Evolutionary conservation across 2,329 filamentous ascomycete genomes (phyloP), one percentile per base, ranked within the genome.

Genomic region (Fusarium domesticum): DNA sequence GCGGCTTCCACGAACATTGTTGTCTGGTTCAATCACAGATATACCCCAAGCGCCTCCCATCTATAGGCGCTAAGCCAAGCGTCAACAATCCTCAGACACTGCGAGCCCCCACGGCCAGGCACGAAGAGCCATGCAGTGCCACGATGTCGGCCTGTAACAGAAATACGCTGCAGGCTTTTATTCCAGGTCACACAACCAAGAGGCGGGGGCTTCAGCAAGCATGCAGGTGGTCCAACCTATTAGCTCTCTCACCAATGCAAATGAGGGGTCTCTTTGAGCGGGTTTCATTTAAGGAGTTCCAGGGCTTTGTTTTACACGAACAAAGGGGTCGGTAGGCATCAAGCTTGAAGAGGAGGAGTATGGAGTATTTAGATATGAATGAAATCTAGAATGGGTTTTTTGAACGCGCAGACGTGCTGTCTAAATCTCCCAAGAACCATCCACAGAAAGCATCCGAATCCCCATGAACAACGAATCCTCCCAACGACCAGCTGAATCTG

Each of bases 351-450:
- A 42, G 45, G 49, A 28, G 45, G 45, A 54, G 47, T 56, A 51
- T 44, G 45, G 42, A 38, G 44, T 58, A 28, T 28, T 28, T 28
- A 58, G 47, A 57, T 57, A 52, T 60, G 45, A 62, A 57, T 58
- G 56, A 63, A 50, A 63, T 65, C 63, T 65, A 65, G 51, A 47
- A 54, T 55, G 18, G 50, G 48, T 45, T 52, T 57, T 62, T 64
- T 62, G 49, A 61, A 62, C 61, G 56, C 51, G 53, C 50, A 58
- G 56, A 41, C 48, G 54, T 58, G 60, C 59, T 62, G 56, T 64
- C 62, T 64, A 65, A 59, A 57, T 56, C 54, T 53, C 48, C 51
- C 42, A 44, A 35, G 44, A 39, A 46, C 41, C 53, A 51, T 55
- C 16, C 16, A 18, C 55, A 56, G 45, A 52, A 53, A 34, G 55